Conservation (phyloP, 2,329 filamentous ascomycete genomes). For the Diaporthe citri region DNA sequence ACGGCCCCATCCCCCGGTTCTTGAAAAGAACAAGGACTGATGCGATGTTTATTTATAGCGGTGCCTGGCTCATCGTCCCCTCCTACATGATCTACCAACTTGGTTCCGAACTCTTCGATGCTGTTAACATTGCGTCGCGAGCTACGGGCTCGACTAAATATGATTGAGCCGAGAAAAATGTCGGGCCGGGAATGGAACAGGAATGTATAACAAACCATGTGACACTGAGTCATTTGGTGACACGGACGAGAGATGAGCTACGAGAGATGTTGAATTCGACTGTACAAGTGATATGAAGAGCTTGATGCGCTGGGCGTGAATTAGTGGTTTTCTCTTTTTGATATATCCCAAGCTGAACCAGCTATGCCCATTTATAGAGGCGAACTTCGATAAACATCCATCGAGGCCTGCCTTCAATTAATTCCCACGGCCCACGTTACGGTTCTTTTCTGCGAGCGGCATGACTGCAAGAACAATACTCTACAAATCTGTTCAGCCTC, state of each 20-base stretch:
- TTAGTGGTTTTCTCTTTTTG: background rate
- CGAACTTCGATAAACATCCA: background rate
- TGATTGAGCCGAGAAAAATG: slow-evolving; percentile 49
- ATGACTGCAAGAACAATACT: background rate
- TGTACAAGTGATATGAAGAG: slow-evolving; percentile 13
- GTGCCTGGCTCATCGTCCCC: slow-evolving; percentile 67
- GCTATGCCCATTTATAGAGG: background rate
- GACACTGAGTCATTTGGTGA: background rate
- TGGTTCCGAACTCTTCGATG: slow-evolving; percentile 63
- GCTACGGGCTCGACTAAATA: slow-evolving; percentile 51
- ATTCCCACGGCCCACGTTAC: background rate
- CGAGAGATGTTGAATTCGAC: background rate
- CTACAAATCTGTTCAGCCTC: background rate
- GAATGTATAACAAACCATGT: slow-evolving; percentile 13
- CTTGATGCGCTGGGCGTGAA: background rate
- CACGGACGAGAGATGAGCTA: background rate
- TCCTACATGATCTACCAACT: slow-evolving; percentile 64
- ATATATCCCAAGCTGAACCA: background rate
- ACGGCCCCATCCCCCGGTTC: background rate
- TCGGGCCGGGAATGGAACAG: background rate
- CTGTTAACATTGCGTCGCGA: slow-evolving; percentile 54
- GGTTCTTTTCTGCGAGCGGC: background rate
- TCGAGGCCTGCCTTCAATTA: background rate
- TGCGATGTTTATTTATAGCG: slow-evolving; percentile 51
- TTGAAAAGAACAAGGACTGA: background rate